Conservation (phyloP, 345 rosid species). For the Melastoma malabathricum region DNA sequence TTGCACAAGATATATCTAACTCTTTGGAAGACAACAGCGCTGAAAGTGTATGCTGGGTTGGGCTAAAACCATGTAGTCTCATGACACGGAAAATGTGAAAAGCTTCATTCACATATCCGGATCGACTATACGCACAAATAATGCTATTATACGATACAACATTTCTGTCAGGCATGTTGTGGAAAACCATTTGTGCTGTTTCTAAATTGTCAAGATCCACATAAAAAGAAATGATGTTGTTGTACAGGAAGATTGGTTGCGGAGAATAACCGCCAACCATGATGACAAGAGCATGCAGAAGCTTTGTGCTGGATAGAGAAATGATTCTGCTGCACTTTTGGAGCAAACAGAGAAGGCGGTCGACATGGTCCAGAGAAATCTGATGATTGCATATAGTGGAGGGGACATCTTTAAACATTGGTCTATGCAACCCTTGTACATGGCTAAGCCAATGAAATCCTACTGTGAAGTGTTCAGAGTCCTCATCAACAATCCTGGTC, state of each 20-base stretch:
- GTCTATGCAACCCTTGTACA: too few species aligned
- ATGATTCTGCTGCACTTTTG: constrained; percentile 26
- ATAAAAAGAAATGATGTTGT: constrained; percentile 39
- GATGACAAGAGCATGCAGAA: constrained; percentile 58
- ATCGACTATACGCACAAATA: constrained; percentile 32
- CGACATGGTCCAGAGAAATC: too few species aligned
- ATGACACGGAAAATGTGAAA: constrained; percentile 28
- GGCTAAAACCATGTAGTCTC: constrained; percentile 33
- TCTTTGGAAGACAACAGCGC: constrained; percentile 46
- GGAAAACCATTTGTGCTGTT: constrained; percentile 46
- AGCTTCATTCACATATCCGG: constrained; percentile 26
- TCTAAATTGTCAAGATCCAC: constrained; percentile 18
- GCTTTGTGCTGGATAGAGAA: constrained; percentile 32
- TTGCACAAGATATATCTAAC: constrained; percentile 26
- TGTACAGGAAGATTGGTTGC: constrained; percentile 42
- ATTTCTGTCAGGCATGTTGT: constrained; percentile 49
- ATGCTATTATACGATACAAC: constrained; percentile 43
- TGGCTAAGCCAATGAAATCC: too few species aligned
- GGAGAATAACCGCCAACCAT: constrained; percentile 23
- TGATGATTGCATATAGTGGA: too few species aligned
- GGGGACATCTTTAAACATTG: too few species aligned
- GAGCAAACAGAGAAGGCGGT: constrained; percentile 38
- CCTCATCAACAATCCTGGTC: too few species aligned
- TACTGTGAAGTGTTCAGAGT: too few species aligned
- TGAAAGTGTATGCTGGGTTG: constrained; percentile 40